Evolutionary conservation across 345 rosid species (phyloP), one percentile per base, ranked within the genome.

Genomic region (Sonneratia alba): DNA sequence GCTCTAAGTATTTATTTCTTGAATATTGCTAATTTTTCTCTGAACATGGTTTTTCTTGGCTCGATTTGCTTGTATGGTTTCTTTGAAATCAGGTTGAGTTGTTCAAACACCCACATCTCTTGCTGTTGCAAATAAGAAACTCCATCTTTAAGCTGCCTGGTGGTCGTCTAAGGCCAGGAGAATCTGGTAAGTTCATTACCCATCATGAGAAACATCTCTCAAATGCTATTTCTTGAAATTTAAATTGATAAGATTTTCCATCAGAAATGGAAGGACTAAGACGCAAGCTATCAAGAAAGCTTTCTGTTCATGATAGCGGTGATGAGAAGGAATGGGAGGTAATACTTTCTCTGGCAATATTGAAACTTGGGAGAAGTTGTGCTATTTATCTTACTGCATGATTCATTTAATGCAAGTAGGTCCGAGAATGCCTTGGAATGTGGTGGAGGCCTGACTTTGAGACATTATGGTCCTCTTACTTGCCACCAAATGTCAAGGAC

Each of bases 371-470:
- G 42, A n/a, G 65, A 53, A n/a, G 42, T 69, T 68, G 5, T 49
- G 72, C 75, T 74, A 67, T 59, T 70, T 56, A 67, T 16, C 64
- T 36, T 9, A 64, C 70, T 53, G 63, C 16, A 45, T 49, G 21
- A 15, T 77, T 15, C 51, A 12, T 59, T 63, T 62, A 6, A n/a
- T 32, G 32, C 27, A 32, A 48, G 65, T 21, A 94, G 97, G 82
- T 90, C 21, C 88, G 85, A 68, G 97, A 88, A 77, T 91, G 96
- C 73, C 85, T 91, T 67, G 97, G 96, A 7, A 86, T 81, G 86
- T 91, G 97, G 97, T 88, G 98, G 98, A 86, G 87, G 80, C 80
- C 91, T 36, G 92, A 88, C 75, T 91, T 91, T 69, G 96, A 91
- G 81, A 78, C 88, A 12, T 49, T 82, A 74, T 53, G 79, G 72